Base-by-base conservation (phyloP, 306 rosid species). In the Comarum palustre region DNA sequence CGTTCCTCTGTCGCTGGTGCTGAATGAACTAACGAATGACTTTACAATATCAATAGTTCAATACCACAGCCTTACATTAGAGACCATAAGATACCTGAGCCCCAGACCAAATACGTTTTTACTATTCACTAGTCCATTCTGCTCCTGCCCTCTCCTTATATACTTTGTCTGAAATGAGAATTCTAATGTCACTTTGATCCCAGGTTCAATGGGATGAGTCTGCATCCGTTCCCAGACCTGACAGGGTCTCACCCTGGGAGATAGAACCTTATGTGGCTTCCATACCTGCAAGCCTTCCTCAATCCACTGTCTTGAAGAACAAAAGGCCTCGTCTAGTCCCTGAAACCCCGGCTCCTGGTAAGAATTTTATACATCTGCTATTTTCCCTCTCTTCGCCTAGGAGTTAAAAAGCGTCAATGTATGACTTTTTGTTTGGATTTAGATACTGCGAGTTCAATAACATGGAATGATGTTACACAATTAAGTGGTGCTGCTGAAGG, bases 121-220 rank as follows among this genome's bases (percentile, higher is more conserved):
- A 15, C 65, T 13, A 13, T 3, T 29, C 20, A 29, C 38, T 34
- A 34, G 27, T 34, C 22, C 45, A 32, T 34, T 62, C 67, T 34
- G 67, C 46, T 22, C n/a, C 13, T 39, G 15, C 19, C 17, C 55
- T 79, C 27, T 34, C 51, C 48, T 14, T 72, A 60, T 31, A 11
- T 29, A 29, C 41, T 11, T 41, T 62, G 7, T 41, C 31, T 75
- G 43, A 57, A 45, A 42, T 42, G 32, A 73, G 52, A 47, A 46
- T 51, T 31, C 24, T 36, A 27, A 41, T 60, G 72, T 48, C 34
- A 22, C 59, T 73, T 34, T 63, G 73, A 17, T 68, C 59, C 63
- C 82, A 94, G 99, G 99, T 91, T 80, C 97, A 91, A 78, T 94
- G 99, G 99, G 99, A 94, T 78, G 99, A 94, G 76, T 83, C 89